These are phyloP conservation scores for Agaricus bisporus DNA, from an alignment of 768 basidiomycete species.

Conservation along the genomic window DNA sequence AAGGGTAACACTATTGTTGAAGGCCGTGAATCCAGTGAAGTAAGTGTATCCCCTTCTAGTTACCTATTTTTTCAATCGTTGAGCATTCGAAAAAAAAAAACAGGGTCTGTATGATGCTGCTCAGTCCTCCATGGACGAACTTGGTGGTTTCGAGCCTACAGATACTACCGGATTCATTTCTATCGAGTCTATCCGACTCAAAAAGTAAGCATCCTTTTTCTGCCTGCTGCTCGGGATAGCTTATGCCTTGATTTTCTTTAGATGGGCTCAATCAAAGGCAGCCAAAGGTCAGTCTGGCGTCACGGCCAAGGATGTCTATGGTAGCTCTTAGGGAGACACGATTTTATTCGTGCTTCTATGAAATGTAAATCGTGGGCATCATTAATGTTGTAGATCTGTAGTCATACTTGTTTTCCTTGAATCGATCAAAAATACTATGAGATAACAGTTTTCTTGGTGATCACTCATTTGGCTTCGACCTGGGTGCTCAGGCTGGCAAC, in stretches of 20 bases:
- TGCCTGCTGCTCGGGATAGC: neutral
- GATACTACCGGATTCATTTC: slow-evolving; percentile 96
- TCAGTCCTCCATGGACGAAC: slow-evolving; percentile 97
- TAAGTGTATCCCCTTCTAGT: slow-evolving; percentile 21
- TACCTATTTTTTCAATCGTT: neutral
- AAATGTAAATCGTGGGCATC: too few species aligned
- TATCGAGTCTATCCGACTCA: slow-evolving; percentile 96
- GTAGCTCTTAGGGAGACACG: slow-evolving; percentile 40
- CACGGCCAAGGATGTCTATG: slow-evolving; percentile 73
- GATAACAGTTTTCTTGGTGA: too few species aligned
- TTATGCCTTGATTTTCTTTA: slow-evolving; percentile 20
- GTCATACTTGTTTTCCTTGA: too few species aligned
- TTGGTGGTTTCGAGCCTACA: slow-evolving; percentile 95
- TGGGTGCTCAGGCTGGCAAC: too few species aligned
- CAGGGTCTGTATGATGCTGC: slow-evolving; percentile 93
- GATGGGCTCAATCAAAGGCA: slow-evolving; percentile 86
- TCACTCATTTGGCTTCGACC: too few species aligned
- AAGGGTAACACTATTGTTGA: slow-evolving; percentile 95
- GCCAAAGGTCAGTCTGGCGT: slow-evolving; percentile 82
- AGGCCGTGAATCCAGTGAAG: slow-evolving; percentile 85
- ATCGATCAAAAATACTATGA: too few species aligned
- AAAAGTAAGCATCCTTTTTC: slow-evolving; percentile 58
- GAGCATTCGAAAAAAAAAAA: neutral
- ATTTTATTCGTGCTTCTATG: too few species aligned
- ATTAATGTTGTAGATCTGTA: too few species aligned